These are phyloP conservation scores for Suillus plorans DNA, from an alignment of 768 basidiomycete genomes.

Conservation along the genomic window DNA sequence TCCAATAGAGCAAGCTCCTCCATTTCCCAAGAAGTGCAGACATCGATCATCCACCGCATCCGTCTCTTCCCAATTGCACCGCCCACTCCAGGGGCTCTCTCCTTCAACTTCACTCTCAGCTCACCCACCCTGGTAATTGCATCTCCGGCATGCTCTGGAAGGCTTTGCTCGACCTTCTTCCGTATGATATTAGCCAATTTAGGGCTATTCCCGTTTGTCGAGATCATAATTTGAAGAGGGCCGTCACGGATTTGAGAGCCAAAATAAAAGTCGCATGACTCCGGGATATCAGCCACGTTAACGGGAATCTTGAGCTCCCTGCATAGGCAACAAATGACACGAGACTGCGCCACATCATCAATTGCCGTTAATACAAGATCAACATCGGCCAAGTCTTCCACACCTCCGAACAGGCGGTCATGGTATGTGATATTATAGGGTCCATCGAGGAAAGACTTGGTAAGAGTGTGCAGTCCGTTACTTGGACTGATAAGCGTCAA, in stretches of 20 bases:
- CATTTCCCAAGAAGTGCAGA: slow-evolving; percentile 86
- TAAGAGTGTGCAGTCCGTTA: slow-evolving; percentile 61
- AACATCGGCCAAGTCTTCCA: slow-evolving; percentile 63
- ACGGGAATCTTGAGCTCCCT: slow-evolving; percentile 74
- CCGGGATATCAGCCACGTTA: slow-evolving; percentile 96
- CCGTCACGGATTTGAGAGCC: slow-evolving; percentile 90
- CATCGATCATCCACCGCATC: slow-evolving; percentile 90
- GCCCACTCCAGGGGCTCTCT: slow-evolving; percentile 80
- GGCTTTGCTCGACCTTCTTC: slow-evolving; percentile 58
- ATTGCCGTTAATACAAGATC: slow-evolving; percentile 95
- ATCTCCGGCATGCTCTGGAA: slow-evolving; percentile 71
- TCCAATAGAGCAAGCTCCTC: slow-evolving; percentile 76
- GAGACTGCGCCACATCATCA: slow-evolving; percentile 74
- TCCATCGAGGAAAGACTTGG: slow-evolving; percentile 50
- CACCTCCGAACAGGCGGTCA: slow-evolving; percentile 64
- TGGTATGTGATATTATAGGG: slow-evolving; percentile 58
- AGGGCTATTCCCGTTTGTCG: slow-evolving; percentile 92
- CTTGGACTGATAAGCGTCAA: slow-evolving; percentile 78
- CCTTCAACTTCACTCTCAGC: slow-evolving; percentile 69
- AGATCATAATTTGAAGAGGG: slow-evolving; percentile 93
- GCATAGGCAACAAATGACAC: slow-evolving; percentile 69
- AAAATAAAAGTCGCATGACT: slow-evolving; percentile 97
- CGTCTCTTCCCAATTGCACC: slow-evolving; percentile 72
- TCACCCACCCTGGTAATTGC: slow-evolving; percentile 80
- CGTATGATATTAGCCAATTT: slow-evolving; percentile 86